Base-by-base conservation (phyloP, 208 protist genomes). In the Acanthamoeba quina region DNA sequence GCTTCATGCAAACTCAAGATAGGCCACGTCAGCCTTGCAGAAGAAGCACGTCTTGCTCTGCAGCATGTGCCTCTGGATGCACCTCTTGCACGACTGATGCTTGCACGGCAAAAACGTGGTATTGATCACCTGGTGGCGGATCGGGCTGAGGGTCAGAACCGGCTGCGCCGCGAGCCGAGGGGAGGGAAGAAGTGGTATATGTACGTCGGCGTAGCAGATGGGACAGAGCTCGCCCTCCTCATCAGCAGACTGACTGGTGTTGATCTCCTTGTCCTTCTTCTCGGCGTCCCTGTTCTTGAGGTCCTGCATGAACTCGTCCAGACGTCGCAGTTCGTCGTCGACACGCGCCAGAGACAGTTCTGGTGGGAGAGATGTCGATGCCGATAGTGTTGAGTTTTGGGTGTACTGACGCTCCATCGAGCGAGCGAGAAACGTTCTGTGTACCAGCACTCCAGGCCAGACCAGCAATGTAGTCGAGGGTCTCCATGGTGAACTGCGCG, bases 31-130 rank as follows among this genome's bases (percentile, higher is more conserved):
- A 37, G 91, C 91, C 76, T 94, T 94, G 83, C 91, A 94, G 74
- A 94, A 94, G 91, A 94, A 94, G 52, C 91, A 94, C 1, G 64
- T 86, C 37, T 78, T 70, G 64, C 47, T 94, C 64, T 94, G 62
- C n/a, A 94, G 62, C 91, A 94, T 82, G 47, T 94, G 91, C 21
- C 91, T 15, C 91, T 94, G 76, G 68, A 94, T 94, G 74, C 91
- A 94, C 17, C 70, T 70, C 76, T 94, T 94, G 91, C 91, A 94
- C 49, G 91, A 94, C 47, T 74, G 70, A n/a, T 94, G 91, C 62
- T 76, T 76, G 29, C 91, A 94, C 26, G 91, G 91, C 56, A 83
- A 29, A 47, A 94, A 94, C 19, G 64, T 86, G 31, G 91, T 94
- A 47, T 82, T 72, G 78, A 94, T 64, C 29, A 76, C 90, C 41